These are phyloP conservation scores for Geotrichum candidum DNA, from an alignment of 1,139 yeast genomes.

Conservation along the genomic window DNA sequence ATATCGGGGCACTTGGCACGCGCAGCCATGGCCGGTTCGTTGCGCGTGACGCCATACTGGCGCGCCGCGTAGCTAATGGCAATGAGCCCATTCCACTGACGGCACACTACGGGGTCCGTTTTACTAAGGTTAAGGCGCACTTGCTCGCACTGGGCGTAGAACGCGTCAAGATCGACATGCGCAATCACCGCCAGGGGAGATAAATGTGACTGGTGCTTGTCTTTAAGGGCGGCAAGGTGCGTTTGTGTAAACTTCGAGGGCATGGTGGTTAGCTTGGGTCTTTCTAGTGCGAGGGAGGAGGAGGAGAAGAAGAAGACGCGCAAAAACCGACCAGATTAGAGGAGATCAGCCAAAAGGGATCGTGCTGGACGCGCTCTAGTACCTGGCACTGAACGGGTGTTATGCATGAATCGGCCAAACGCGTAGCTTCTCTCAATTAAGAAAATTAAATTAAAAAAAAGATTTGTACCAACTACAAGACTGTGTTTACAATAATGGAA, in stretches of 20 bases:
- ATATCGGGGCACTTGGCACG: slow-evolving; percentile 66
- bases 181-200: slow-evolving; percentile 79
- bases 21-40: slow-evolving; percentile 68
- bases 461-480: no score
- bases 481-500: no score
- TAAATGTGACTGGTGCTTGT: slow-evolving; percentile 22
- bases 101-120: slow-evolving; percentile 85
- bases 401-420: not conserved
- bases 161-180: slow-evolving; percentile 88
- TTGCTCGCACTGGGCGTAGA: slow-evolving; percentile 92
- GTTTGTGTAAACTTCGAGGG: slow-evolving; percentile 20
- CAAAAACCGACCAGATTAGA: not conserved
- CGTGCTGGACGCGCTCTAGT: not conserved
- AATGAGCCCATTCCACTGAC: slow-evolving; percentile 84
- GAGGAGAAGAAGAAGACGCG: not conserved
- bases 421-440: not conserved
- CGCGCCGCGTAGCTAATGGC: slow-evolving; percentile 83
- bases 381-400: not conserved
- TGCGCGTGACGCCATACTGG: slow-evolving; percentile 69
- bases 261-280: not conserved
- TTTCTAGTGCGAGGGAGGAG: no score
- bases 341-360: not conserved
- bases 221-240: slow-evolving; percentile 23
- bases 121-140: slow-evolving; percentile 57
- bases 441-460: not conserved